Conservation (phyloP, 2,329 filamentous ascomycete genomes). For the Neonectria hederae region DNA sequence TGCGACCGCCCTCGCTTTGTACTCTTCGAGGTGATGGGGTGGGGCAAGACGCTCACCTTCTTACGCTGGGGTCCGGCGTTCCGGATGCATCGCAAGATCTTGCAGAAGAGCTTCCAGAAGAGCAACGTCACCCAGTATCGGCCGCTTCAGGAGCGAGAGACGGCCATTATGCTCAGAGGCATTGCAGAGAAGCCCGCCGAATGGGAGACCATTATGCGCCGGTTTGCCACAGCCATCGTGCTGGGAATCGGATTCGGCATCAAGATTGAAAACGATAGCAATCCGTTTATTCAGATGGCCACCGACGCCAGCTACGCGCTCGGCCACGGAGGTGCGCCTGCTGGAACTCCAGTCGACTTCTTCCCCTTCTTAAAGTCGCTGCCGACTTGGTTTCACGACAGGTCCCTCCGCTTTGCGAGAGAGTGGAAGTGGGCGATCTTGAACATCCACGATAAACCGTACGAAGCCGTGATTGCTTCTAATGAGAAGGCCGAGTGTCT, state of each 20-base stretch:
- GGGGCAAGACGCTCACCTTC: slow-evolving; percentile 58
- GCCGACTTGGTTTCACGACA: slow-evolving; percentile 50
- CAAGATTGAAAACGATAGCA: slow-evolving; percentile 46
- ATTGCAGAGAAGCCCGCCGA: slow-evolving; percentile 45
- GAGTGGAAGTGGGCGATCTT: slow-evolving; percentile 48
- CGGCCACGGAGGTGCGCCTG: slow-evolving; percentile 43
- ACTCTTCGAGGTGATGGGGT: slow-evolving; percentile 55
- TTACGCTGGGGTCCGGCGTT: slow-evolving; percentile 54
- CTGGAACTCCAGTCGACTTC: slow-evolving; percentile 55
- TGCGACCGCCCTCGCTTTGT: slow-evolving; percentile 57
- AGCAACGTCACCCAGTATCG: slow-evolving; percentile 48
- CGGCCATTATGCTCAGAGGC: slow-evolving; percentile 41
- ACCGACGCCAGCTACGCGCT: slow-evolving; percentile 43
- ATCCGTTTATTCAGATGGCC: slow-evolving; percentile 54
- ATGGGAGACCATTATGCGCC: slow-evolving; percentile 51
- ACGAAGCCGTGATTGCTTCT: slow-evolving; percentile 47
- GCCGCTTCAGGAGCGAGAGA: slow-evolving; percentile 49
- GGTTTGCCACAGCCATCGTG: slow-evolving; percentile 54
- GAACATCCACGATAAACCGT: slow-evolving; percentile 56
- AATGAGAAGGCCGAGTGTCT: slow-evolving; percentile 45
- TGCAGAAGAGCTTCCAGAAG: slow-evolving; percentile 56
- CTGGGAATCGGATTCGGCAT: slow-evolving; percentile 57
- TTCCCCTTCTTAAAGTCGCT: slow-evolving; percentile 56
- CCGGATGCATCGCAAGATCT: slow-evolving; percentile 54
- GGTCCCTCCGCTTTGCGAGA: slow-evolving; percentile 43